These are phyloP conservation scores for Fusarium odoratissimum DNA, from an alignment of 2,329 filamentous ascomycete species.

Conservation along the genomic window DNA sequence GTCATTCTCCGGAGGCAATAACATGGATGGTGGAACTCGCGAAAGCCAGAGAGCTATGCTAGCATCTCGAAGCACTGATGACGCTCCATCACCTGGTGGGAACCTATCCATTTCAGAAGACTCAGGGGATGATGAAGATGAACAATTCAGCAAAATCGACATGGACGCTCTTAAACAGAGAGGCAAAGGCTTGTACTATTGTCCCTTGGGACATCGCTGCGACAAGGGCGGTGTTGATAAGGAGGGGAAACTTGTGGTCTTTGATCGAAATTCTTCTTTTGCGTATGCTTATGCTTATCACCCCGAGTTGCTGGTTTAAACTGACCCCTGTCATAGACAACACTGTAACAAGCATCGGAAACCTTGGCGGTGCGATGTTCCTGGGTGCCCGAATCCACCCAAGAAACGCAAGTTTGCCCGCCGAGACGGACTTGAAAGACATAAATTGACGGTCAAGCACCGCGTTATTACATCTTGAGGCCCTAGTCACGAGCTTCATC, in stretches of 20 bases:
- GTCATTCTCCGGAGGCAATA: slow-evolving; percentile 25
- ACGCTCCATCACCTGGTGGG: slow-evolving; percentile 23
- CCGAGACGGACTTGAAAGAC: slow-evolving; percentile 56
- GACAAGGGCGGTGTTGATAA: slow-evolving; percentile 57
- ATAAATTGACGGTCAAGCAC: slow-evolving; percentile 56
- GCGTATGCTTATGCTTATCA: slow-evolving; percentile 45
- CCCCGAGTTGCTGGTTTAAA: slow-evolving; percentile 12
- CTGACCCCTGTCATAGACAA: slow-evolving; percentile 49
- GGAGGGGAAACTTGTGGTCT: slow-evolving; percentile 52
- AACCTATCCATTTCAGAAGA: slow-evolving; percentile 48
- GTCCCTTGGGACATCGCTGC: slow-evolving; percentile 51
- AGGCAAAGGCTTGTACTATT: slow-evolving; percentile 54
- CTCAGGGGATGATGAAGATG: slow-evolving; percentile 49
- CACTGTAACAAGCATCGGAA: slow-evolving; percentile 58
- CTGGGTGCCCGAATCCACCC: slow-evolving; percentile 55
- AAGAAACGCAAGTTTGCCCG: slow-evolving; percentile 57
- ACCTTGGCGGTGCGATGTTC: slow-evolving; percentile 54
- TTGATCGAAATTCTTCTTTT: slow-evolving; percentile 57
- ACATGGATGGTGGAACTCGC: slow-evolving; percentile 38
- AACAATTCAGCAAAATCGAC: slow-evolving; percentile 51
- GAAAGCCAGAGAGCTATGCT: slow-evolving; percentile 41
- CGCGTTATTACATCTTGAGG: slow-evolving; percentile 44
- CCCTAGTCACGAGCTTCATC: slow-evolving; percentile 24
- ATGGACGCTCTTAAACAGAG: slow-evolving; percentile 55
- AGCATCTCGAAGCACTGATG: slow-evolving; percentile 33